Evolutionary conservation across 23 red algal genomes (phyloP).

Genomic region (Cyanidium caldarium): DNA sequence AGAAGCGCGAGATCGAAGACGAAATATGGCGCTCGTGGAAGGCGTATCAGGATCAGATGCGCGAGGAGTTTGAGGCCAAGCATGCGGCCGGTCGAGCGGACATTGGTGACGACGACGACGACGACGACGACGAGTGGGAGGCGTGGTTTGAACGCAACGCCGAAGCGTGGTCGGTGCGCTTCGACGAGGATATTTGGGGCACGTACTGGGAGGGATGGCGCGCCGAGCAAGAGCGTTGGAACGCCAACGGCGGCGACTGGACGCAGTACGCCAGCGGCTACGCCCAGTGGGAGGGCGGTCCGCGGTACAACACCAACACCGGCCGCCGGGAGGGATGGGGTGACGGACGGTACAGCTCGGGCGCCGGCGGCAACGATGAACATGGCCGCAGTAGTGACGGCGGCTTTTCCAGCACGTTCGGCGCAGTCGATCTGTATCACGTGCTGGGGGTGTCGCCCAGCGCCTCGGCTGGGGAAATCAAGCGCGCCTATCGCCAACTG

Average conservation of each 20-base stretch:
- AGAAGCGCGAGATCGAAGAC: no score
- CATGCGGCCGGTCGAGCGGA: slow-evolving; percentile 12
- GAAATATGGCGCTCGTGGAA: slow-evolving; percentile 36
- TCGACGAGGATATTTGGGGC: slow-evolving; percentile 30
- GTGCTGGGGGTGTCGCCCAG: slow-evolving; percentile 56
- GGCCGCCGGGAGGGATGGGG: neutral
- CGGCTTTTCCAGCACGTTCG: neutral
- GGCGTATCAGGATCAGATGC: slow-evolving; percentile 26
- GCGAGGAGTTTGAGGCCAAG: slow-evolving; percentile 33
- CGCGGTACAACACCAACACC: neutral
- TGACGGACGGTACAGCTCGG: neutral
- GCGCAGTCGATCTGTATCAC: slow-evolving; percentile 33
- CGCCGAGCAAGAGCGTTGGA: neutral
- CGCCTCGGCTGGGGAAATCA: slow-evolving; percentile 59
- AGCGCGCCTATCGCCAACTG: slow-evolving; percentile 57
- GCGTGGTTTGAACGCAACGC: slow-evolving; percentile 44
- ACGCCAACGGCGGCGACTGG: neutral
- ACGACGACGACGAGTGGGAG: slow-evolving; percentile 21
- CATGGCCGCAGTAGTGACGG: neutral
- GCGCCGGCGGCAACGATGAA: neutral
- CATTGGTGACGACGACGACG: neutral
- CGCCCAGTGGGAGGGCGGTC: neutral
- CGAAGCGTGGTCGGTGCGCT: slow-evolving; percentile 40
- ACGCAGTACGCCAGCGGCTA: neutral
- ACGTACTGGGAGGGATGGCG: slow-evolving; percentile 49